Percentiles rank a stretch among this genome's conserved stretches.
phyloP scores from a whole-genome alignment of 495 filamentous ascomycete genomes.

The Penicillium salamii region DNA sequence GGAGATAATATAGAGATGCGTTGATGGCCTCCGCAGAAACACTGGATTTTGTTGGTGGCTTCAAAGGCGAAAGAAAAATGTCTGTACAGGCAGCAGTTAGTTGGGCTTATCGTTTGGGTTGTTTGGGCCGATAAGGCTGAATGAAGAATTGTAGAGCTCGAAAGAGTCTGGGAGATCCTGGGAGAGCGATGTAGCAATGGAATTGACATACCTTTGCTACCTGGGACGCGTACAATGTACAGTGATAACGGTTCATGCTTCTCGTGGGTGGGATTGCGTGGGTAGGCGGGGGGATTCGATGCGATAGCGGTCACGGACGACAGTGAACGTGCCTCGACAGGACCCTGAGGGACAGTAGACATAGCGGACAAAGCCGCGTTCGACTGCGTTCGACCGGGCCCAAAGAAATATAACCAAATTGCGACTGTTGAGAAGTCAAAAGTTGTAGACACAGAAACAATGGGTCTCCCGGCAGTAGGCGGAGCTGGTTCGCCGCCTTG shows the following conservation, averaged over 20 bases:
- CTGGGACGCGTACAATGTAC: constrained; percentile 90
- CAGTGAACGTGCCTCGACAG: constrained; percentile 78
- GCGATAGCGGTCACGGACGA: constrained; percentile 76
- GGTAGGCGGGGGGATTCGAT: constrained; percentile 81
- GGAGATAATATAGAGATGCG: constrained; percentile 86
- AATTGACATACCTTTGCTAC: constrained; percentile 67
- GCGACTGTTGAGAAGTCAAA: constrained; percentile 2
- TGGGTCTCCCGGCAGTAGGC: constrained; percentile 14
- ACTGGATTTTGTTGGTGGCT: constrained; percentile 75
- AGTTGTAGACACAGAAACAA: constrained; percentile 7
- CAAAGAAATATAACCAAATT: neutral
- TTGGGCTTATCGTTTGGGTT: constrained; percentile 16
- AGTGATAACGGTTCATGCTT: constrained; percentile 67
- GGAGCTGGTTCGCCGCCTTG: constrained; percentile 4
- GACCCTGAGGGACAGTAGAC: constrained; percentile 27
- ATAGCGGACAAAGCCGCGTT: constrained; percentile 24
- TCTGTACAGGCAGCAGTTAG: constrained; percentile 50
- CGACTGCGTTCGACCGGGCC: constrained; percentile 30
- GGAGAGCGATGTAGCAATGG: neutral
- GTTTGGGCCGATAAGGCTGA: neutral
- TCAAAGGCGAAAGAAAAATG: constrained; percentile 88
- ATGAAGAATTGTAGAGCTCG: neutral
- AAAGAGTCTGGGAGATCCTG: too few species aligned
- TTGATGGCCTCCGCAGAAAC: constrained; percentile 85
- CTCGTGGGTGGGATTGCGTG: constrained; percentile 65